phyloP scores from a whole-genome alignment of 2,329 filamentous ascomycete genomes.

The Cytospora schulzeri region DNA sequence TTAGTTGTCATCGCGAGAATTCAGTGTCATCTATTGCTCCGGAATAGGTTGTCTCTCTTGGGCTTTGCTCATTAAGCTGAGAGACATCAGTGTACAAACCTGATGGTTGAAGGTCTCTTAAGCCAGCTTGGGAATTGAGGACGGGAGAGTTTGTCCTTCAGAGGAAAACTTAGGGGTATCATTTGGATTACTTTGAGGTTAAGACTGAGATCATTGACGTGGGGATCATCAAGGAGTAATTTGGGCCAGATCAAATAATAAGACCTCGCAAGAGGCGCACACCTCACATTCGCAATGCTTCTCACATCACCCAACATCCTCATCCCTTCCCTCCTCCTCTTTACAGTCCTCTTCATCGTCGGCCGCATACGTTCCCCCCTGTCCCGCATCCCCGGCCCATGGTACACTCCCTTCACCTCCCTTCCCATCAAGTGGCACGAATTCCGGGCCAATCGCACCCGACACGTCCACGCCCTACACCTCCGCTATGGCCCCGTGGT shows the following conservation, averaged over 20 bases:
- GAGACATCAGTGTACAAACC: not conserved
- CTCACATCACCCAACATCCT: slow-evolving; percentile 30
- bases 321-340: slow-evolving; percentile 15
- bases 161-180: not conserved
- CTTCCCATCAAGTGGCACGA: slow-evolving; percentile 58
- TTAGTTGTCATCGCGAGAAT: not conserved
- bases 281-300: slow-evolving; percentile 25
- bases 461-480: slow-evolving; percentile 59
- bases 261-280: not conserved
- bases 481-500: slow-evolving; percentile 58
- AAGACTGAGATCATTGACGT: not conserved
- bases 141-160: not conserved
- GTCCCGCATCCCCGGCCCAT: slow-evolving; percentile 51
- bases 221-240: not conserved
- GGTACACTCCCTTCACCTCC: slow-evolving; percentile 51
- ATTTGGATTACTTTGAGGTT: not conserved
- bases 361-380: slow-evolving; percentile 41
- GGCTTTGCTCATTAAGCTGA: not conserved
- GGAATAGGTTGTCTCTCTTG: not conserved
- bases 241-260: not conserved
- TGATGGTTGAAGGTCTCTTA: not conserved
- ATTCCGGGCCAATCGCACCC: slow-evolving; percentile 53
- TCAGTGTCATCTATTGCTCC: not conserved
- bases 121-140: not conserved
- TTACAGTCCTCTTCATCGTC: slow-evolving; percentile 24